A percentile compares a stretch with the other conserved stretches of the same genome.
Evolutionary conservation across 225 moss, liverwort and hornwort genomes (phyloP).

Genomic region (Rhytidiadelphus loreus): DNA sequence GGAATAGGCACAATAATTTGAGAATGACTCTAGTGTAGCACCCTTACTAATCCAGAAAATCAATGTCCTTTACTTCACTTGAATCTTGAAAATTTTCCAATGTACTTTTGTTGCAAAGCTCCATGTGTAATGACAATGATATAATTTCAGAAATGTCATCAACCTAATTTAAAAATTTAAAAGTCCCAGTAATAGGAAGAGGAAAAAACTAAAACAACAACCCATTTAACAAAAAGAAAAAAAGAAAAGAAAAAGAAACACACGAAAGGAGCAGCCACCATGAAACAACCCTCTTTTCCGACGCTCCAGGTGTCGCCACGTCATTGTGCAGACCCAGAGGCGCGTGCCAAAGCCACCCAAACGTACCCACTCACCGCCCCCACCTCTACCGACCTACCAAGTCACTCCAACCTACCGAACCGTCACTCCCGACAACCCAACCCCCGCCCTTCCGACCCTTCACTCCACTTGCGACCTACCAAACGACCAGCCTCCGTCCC

Average conservation of each 20-base stretch:
- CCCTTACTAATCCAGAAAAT: background rate
- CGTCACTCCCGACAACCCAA: background rate
- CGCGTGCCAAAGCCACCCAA: background rate
- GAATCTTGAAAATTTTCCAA: background rate
- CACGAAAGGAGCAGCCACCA: background rate
- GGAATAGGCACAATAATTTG: background rate
- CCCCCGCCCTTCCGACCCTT: background rate
- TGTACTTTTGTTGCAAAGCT: background rate
- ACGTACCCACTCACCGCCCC: background rate
- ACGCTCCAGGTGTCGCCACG: background rate
- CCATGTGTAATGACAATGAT: rapidly evolving
- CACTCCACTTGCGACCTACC: background rate
- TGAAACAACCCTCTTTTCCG: background rate
- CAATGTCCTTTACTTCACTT: background rate
- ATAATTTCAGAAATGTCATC: background rate
- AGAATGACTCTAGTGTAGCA: background rate
- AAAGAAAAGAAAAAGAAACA: too few species aligned
- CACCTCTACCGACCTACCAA: background rate
- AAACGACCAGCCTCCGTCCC: background rate
- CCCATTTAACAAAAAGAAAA: too few species aligned
- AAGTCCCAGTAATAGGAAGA: rapidly evolving
- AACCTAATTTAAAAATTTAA: too few species aligned
- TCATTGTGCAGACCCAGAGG: background rate
- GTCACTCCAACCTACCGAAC: background rate
- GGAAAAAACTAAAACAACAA: background rate